A percentile compares a stretch with the other conserved stretches of the same genome.
Evolutionary conservation across 148 eudicot genomes (phyloP).

Genomic region (Camellia sinensis): DNA sequence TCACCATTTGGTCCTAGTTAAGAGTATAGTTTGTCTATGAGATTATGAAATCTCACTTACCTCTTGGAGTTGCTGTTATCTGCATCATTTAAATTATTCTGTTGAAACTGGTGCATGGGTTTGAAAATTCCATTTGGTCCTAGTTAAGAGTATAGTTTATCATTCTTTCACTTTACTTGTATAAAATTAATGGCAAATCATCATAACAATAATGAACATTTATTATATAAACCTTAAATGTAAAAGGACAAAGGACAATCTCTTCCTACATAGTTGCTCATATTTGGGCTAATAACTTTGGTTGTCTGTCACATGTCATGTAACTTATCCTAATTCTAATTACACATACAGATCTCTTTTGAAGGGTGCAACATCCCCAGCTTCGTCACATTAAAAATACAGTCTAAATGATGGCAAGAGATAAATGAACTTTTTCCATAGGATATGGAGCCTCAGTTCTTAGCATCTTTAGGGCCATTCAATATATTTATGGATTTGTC

Average conservation of each 20-base stretch:
- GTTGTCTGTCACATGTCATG: neutral
- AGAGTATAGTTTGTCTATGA: too few species aligned
- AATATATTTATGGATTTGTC: neutral
- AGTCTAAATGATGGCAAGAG: neutral
- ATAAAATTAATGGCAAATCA: neutral
- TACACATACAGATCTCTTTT: neutral
- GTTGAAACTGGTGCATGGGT: too few species aligned
- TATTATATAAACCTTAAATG: neutral
- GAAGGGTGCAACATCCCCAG: neutral
- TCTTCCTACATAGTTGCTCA: neutral
- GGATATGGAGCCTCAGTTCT: neutral
- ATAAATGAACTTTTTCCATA: neutral
- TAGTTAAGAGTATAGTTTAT: too few species aligned
- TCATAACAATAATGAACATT: neutral
- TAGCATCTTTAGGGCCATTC: constrained; percentile 6
- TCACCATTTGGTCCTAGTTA: neutral
- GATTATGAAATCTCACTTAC: too few species aligned
- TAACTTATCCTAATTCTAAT: neutral
- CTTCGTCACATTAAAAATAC: neutral
- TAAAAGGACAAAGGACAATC: neutral
- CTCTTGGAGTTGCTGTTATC: too few species aligned
- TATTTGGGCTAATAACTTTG: neutral
- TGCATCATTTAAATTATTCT: too few species aligned
- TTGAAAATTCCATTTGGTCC: neutral
- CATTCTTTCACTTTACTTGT: too few species aligned